Evolutionary conservation across 2,329 filamentous ascomycete genomes (phyloP).

Genomic region (Cylindrodendrum hubeiense): DNA sequence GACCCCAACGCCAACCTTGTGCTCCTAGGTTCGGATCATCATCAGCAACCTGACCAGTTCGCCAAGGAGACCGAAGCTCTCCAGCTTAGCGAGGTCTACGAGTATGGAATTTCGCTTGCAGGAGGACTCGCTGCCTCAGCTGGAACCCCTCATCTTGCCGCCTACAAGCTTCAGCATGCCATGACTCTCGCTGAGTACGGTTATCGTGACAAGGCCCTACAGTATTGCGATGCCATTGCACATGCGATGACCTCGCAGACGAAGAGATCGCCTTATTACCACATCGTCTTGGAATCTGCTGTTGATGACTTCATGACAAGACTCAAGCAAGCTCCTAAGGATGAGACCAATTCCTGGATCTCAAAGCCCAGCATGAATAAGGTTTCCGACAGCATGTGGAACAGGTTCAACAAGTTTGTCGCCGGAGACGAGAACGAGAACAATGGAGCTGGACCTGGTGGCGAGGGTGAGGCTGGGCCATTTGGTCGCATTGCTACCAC

Average conservation of each 20-base stretch:
- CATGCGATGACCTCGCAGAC: constrained; percentile 83
- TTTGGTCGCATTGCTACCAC: constrained; percentile 85
- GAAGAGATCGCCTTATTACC: constrained; percentile 87
- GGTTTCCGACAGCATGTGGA: constrained; percentile 90
- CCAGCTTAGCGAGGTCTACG: constrained; percentile 96
- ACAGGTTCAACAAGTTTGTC: constrained; percentile 96
- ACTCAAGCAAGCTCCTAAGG: constrained; percentile 86
- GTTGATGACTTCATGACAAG: constrained; percentile 88
- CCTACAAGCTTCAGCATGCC: constrained; percentile 93
- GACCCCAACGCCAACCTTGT: constrained; percentile 84
- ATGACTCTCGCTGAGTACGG: constrained; percentile 87
- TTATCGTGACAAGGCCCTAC: constrained; percentile 82
- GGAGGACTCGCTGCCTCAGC: constrained; percentile 63
- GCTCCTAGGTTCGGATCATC: constrained; percentile 87
- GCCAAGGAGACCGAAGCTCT: constrained; percentile 86
- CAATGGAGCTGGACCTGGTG: constrained; percentile 72
- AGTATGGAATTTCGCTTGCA: constrained; percentile 85
- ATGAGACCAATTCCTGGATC: constrained; percentile 88
- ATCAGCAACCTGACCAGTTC: constrained; percentile 76
- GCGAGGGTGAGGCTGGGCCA: constrained; percentile 76
- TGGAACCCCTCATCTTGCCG: constrained; percentile 83
- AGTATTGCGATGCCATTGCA: constrained; percentile 90
- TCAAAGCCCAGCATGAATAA: constrained; percentile 96
- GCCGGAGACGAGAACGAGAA: constrained; percentile 91
- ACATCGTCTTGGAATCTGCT: constrained; percentile 77